phyloP scores from a whole-genome alignment of 345 rosid species.

The Salix arbutifolia region DNA sequence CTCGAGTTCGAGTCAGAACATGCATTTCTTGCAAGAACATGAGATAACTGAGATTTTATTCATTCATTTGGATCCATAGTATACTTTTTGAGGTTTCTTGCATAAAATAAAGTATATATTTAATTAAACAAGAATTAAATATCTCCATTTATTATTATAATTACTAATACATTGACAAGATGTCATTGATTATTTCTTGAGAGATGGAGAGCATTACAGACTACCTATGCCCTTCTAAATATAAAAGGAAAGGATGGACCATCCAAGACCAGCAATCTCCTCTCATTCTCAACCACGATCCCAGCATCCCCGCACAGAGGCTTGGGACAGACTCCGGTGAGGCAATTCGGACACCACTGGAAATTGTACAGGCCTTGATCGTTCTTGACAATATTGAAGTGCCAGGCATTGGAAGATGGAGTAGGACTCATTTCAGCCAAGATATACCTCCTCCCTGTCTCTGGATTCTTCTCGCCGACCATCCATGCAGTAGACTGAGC shows the following conservation, averaged over 20 bases:
- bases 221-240: conserved; percentile 1
- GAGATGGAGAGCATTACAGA: background rate
- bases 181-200: background rate
- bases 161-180: background rate
- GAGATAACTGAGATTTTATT: no score
- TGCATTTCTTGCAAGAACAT: no score
- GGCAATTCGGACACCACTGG: conserved; percentile 12
- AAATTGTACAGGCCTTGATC: conserved; percentile 2
- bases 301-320: conserved; percentile 15
- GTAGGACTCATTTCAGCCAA: background rate
- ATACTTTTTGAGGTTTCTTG: no score
- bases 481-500: conserved; percentile 4
- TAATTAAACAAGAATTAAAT: no score
- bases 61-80: no score
- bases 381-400: conserved; percentile 10
- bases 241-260: conserved; percentile 11
- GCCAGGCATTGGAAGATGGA: background rate
- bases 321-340: background rate
- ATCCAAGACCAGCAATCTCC: conserved; percentile 8
- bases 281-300: background rate
- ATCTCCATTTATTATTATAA: no score
- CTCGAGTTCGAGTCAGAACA: no score
- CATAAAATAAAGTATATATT: no score
- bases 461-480: conserved; percentile 7
- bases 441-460: conserved; percentile 14